Evolutionary conservation across 306 rosid genomes (phyloP).

Genomic region (Adenanthera pavonina): DNA sequence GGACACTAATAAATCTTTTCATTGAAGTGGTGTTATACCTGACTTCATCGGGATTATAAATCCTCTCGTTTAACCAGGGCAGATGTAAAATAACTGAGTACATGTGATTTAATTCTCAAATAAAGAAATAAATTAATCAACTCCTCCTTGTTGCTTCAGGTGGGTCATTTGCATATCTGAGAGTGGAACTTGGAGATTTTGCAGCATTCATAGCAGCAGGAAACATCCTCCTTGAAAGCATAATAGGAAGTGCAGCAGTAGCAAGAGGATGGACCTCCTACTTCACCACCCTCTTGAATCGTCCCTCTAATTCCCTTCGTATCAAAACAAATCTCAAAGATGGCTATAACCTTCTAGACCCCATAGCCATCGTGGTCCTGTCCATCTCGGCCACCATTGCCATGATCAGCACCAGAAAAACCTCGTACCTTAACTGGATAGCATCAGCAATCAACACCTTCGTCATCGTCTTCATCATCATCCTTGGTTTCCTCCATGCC

Average conservation of each 20-base stretch:
- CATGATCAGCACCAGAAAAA: slow-evolving; percentile 68
- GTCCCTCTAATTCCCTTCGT: slow-evolving; percentile 53
- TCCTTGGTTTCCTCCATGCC: slow-evolving; percentile 61
- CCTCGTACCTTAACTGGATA: slow-evolving; percentile 72
- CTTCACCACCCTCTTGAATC: slow-evolving; percentile 65
- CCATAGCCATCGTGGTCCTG: slow-evolving; percentile 68
- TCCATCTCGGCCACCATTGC: slow-evolving; percentile 49
- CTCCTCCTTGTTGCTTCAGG: not conserved
- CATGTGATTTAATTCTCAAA: no score
- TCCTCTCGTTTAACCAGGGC: no score
- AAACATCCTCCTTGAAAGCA: slow-evolving; percentile 72
- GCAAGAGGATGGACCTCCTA: slow-evolving; percentile 84
- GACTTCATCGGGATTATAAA: no score
- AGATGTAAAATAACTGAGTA: no score
- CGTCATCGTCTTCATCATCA: slow-evolving; percentile 58
- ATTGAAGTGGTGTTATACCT: no score
- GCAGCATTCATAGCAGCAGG: slow-evolving; percentile 82
- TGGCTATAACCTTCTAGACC: slow-evolving; percentile 70
- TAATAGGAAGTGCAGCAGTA: slow-evolving; percentile 72
- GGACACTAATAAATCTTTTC: no score
- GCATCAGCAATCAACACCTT: slow-evolving; percentile 64
- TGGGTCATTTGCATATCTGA: slow-evolving; percentile 81
- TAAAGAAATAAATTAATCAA: no score
- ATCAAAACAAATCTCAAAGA: slow-evolving; percentile 53
- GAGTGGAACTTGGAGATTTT: slow-evolving; percentile 81